A percentile compares a stretch with the other conserved stretches of the same genome.
Evolutionary conservation across 148 eudicot species (phyloP).

Genomic region (Selenicereus undatus): DNA sequence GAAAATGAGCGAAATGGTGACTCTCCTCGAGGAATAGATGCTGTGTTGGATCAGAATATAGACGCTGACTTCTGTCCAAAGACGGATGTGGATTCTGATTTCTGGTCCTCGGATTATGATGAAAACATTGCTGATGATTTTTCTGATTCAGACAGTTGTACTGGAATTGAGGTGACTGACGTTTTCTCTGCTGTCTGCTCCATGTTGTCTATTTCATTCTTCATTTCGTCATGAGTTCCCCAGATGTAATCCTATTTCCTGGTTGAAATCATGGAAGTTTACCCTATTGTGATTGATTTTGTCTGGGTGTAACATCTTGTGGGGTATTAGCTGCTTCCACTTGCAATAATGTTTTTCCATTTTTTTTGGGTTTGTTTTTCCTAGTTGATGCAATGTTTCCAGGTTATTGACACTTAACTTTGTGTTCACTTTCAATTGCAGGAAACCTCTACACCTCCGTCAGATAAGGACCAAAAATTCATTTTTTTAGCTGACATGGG

Average conservation of each 20-base stretch:
- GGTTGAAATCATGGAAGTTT: too few relatives aligned
- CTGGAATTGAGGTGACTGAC: constrained; percentile 45
- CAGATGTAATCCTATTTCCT: background rate
- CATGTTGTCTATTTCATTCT: background rate
- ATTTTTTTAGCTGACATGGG: constrained; percentile 58
- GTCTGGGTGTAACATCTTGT: background rate
- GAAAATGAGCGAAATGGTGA: constrained; percentile 10
- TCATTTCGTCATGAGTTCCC: background rate
- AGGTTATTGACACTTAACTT: background rate
- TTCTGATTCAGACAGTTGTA: constrained; percentile 53
- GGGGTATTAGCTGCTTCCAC: background rate
- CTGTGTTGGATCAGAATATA: background rate
- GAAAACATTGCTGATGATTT: constrained; percentile 44
- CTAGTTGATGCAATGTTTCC: background rate
- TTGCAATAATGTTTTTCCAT: background rate
- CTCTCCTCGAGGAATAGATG: constrained; percentile 26
- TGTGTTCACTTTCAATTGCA: constrained; percentile 25
- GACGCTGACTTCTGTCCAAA: constrained; percentile 37
- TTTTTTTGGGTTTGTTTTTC: background rate
- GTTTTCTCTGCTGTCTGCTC: background rate
- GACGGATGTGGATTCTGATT: constrained; percentile 39
- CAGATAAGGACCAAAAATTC: constrained; percentile 38
- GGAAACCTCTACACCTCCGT: constrained; percentile 27
- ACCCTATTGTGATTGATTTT: too few relatives aligned
- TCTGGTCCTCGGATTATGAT: constrained; percentile 58